Evolutionary conservation across 2,329 filamentous ascomycete genomes (phyloP).

Genomic region (Paramyrothecium sp.): DNA sequence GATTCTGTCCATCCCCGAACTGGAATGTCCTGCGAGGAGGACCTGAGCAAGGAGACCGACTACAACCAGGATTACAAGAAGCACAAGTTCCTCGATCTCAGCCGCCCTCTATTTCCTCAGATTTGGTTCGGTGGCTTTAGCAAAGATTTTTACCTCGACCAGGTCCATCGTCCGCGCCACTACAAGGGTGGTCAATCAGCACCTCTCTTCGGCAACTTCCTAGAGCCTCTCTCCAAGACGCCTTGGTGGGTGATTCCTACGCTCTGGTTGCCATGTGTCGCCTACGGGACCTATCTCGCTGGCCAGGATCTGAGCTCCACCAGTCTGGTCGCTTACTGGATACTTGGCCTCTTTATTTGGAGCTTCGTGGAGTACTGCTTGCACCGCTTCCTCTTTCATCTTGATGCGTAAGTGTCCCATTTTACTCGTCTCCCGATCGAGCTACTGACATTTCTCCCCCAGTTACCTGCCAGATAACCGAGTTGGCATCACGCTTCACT

Average conservation of each 20-base stretch:
- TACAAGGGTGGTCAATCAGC: constrained; percentile 93
- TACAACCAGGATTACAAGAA: constrained; percentile 72
- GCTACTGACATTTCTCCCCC: constrained; percentile 24
- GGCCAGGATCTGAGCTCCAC: constrained; percentile 56
- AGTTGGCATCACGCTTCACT: constrained; percentile 82
- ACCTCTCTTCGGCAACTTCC: constrained; percentile 93
- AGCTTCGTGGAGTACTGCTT: constrained; percentile 85
- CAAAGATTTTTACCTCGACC: constrained; percentile 96
- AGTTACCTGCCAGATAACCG: constrained; percentile 90
- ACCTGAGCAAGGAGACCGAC: constrained; percentile 86
- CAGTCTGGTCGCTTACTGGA: constrained; percentile 60
- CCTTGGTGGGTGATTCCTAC: constrained; percentile 89
- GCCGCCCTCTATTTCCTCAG: constrained; percentile 79
- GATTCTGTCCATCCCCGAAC: constrained; percentile 60
- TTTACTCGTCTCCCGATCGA: neutral
- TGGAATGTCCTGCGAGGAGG: constrained; percentile 86
- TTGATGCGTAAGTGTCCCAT: constrained; percentile 70
- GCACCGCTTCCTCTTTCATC: constrained; percentile 89
- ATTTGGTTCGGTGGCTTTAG: constrained; percentile 84
- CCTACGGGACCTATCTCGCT: constrained; percentile 70
- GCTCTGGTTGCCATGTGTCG: constrained; percentile 79
- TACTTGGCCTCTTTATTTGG: constrained; percentile 76
- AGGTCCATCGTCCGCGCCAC: constrained; percentile 92
- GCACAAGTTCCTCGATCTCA: constrained; percentile 92
- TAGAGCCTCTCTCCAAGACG: constrained; percentile 96